A percentile compares a stretch with the other conserved stretches of the same genome.
These are phyloP conservation scores for Amanita rimosa DNA, from an alignment of 768 basidiomycete species.

Conservation along the genomic window DNA sequence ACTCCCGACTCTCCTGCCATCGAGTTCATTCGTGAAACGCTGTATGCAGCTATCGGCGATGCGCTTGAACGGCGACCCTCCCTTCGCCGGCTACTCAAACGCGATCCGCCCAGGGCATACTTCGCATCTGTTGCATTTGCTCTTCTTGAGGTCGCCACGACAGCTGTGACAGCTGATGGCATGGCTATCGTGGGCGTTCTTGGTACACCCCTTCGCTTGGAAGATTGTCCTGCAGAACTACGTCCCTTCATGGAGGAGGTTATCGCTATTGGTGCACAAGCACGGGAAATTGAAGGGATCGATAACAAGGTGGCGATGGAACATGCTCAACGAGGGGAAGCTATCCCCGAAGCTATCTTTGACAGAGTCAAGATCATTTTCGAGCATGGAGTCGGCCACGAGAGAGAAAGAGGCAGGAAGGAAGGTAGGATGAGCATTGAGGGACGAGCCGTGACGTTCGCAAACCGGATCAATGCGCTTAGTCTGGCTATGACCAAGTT, in stretches of 20 bases:
- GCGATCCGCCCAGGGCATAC: constrained; percentile 65
- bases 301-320: constrained; percentile 45
- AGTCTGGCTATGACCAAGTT: constrained; percentile 62
- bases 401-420: constrained; percentile 17
- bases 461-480: constrained; percentile 68
- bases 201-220: constrained; percentile 42
- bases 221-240: constrained; percentile 50
- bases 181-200: constrained; percentile 47
- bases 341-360: constrained; percentile 31
- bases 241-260: constrained; percentile 66
- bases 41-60: constrained; percentile 74
- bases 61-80: constrained; percentile 44
- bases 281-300: constrained; percentile 35
- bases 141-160: constrained; percentile 55
- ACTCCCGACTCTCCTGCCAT: constrained; percentile 49
- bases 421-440: constrained; percentile 39
- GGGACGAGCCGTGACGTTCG: constrained; percentile 58
- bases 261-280: constrained; percentile 37
- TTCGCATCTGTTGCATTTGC: constrained; percentile 67
- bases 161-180: constrained; percentile 29
- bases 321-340: constrained; percentile 21
- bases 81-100: constrained; percentile 43
- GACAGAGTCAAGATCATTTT: constrained; percentile 50
- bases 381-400: constrained; percentile 44
- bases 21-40: constrained; percentile 74